Base-by-base conservation (phyloP, 208 protist genomes). In the Crithidia fasciculata region DNA sequence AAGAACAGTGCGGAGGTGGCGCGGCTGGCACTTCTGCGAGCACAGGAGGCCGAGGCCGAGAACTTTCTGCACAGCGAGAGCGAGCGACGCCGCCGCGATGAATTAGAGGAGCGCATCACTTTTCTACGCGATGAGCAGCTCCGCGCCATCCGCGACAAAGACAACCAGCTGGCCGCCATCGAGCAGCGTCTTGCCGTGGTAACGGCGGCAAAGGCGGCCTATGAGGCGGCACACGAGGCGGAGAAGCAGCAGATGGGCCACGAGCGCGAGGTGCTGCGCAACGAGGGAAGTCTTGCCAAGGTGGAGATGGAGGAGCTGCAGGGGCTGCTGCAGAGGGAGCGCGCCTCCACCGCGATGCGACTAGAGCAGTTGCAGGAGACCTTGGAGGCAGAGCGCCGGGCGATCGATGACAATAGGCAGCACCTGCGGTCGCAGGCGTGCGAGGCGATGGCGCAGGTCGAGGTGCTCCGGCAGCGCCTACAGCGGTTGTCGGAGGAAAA, bases 61-160 rank as follows among this genome's bases (percentile, higher is more conserved):
- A 81, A 88, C 8, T 69, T 92, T 66, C 83, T 91, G 72, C 71
- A 74, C 50, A 69, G 56, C 49, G 93, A 97, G 61, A 89, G 88
- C 65, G 86, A 94, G 59, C 83, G 84, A 5, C 85, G 90, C 47
- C 89, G 92, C 52, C 67, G 76, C 19, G 85, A 90, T 47, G 90
- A 94, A 63, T 66, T 87, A 63, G 85, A 93, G 77, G 93, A 95
- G 71, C 83, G 80, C 56, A 76, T 89, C 4, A 73, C 81, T 39
- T 70, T 89, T 59, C 74, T 88, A 69, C 87, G 87, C 40, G 93
- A 95, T 65, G 87, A 93, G 69, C 84, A 93, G 58, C 41, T 76
- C 36, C 73, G 63, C 7, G 57, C 71, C 15, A 58, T 90, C 44
- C 76, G 70, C 15, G 86, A 92, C 54, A 91, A 91, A 59, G 90